A percentile compares a stretch with the other conserved stretches of the same genome.
These are phyloP conservation scores for Parachaetomium inaequale DNA, from an alignment of 495 filamentous ascomycete species.

Conservation along the genomic window DNA sequence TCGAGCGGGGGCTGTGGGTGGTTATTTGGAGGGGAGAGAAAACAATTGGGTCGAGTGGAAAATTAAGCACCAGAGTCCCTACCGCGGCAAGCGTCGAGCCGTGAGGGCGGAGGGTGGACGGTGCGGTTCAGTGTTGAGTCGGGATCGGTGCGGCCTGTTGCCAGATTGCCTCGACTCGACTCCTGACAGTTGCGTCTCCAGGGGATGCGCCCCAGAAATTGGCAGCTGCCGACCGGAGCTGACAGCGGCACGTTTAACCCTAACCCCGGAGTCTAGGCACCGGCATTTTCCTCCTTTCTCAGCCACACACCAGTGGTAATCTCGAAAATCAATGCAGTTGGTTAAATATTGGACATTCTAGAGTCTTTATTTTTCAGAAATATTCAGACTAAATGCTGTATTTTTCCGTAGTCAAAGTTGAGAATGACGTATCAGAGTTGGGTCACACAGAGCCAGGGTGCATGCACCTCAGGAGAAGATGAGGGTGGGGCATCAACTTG, in stretches of 20 bases:
- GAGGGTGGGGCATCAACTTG: constrained; percentile 2
- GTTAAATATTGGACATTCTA: too few species aligned
- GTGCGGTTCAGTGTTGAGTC: constrained; percentile 17
- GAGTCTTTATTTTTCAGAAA: not conserved
- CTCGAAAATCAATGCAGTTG: too few species aligned
- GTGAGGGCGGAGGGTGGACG: constrained; percentile 18
- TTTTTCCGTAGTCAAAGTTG: not conserved
- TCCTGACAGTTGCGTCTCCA: constrained; percentile 19
- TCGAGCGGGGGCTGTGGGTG: constrained; percentile 1
- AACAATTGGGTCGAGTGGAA: constrained; percentile 20
- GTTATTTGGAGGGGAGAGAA: constrained; percentile 1
- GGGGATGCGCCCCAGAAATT: constrained; percentile 18
- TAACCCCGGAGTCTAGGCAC: constrained; percentile 1
- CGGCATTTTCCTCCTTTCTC: not conserved
- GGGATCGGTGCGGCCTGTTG: constrained; percentile 27
- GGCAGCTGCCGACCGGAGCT: not conserved
- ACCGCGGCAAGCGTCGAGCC: constrained; percentile 20
- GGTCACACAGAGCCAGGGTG: not conserved
- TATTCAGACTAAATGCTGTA: not conserved
- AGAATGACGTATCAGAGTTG: not conserved
- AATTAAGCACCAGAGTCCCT: constrained; percentile 23
- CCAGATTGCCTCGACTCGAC: constrained; percentile 36
- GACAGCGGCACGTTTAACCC: not conserved
- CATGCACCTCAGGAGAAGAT: not conserved
- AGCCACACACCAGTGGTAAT: too few species aligned